These are phyloP conservation scores for Xerocomus potaroensis DNA, from an alignment of 768 basidiomycete genomes.

Conservation along the genomic window DNA sequence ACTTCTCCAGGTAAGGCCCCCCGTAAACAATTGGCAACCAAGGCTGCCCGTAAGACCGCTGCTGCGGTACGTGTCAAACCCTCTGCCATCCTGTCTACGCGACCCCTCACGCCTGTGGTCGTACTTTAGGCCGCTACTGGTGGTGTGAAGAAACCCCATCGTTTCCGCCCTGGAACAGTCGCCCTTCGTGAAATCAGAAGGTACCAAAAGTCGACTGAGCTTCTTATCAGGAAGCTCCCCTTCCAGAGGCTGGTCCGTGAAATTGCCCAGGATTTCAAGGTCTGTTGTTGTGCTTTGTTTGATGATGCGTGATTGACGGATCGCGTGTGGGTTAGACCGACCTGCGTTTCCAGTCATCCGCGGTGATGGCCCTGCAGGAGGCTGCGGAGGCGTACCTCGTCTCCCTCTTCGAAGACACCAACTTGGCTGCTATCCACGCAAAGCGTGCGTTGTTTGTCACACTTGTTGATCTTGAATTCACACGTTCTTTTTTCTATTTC, in stretches of 20 bases:
- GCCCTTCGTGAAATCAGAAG: slow-evolving; percentile 98
- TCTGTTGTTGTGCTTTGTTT: slow-evolving; percentile 19
- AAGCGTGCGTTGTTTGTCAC: slow-evolving; percentile 48
- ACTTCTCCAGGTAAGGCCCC: slow-evolving; percentile 69
- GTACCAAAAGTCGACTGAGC: slow-evolving; percentile 98
- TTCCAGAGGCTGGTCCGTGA: slow-evolving; percentile 98
- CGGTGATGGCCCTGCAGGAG: slow-evolving; percentile 91
- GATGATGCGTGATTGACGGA: background rate
- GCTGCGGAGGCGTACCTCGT: slow-evolving; percentile 89
- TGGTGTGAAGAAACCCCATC: slow-evolving; percentile 99
- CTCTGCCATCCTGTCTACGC: background rate
- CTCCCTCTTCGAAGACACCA: slow-evolving; percentile 84
- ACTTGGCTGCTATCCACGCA: slow-evolving; percentile 88
- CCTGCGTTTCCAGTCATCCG: slow-evolving; percentile 93
- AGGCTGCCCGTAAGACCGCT: slow-evolving; percentile 89
- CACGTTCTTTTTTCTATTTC: slow-evolving; percentile 8
- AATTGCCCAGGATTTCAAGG: slow-evolving; percentile 97
- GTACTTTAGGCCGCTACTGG: slow-evolving; percentile 66
- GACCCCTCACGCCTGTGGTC: slow-evolving; percentile 4
- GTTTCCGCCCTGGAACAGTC: slow-evolving; percentile 97
- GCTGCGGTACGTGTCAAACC: slow-evolving; percentile 46
- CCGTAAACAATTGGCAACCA: slow-evolving; percentile 93
- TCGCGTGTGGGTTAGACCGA: slow-evolving; percentile 52
- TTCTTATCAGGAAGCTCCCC: slow-evolving; percentile 98
- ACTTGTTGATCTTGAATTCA: slow-evolving; percentile 7